These are phyloP conservation scores for Yueomyces sinensis DNA, from an alignment of 805 yeast genomes.

Conservation along the genomic window DNA sequence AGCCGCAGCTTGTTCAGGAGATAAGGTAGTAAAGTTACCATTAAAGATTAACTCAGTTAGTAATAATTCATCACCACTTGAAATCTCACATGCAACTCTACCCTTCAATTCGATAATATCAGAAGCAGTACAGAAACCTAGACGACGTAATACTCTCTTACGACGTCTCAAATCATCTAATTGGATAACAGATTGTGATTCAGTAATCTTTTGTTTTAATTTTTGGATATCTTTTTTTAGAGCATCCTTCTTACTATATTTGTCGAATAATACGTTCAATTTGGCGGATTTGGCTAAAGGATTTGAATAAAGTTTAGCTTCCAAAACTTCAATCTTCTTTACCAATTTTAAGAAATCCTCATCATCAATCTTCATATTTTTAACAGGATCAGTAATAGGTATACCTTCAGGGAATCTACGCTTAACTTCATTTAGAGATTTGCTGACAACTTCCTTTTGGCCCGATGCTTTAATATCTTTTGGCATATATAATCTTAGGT, in stretches of 20 bases:
- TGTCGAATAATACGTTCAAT: slow-evolving; percentile 46
- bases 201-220: slow-evolving; percentile 52
- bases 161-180: slow-evolving; percentile 88
- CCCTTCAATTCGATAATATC: slow-evolving; percentile 95
- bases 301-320: slow-evolving; percentile 56
- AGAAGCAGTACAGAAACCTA: slow-evolving; percentile 74
- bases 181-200: slow-evolving; percentile 86
- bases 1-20: slow-evolving; percentile 87
- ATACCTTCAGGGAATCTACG: slow-evolving; percentile 82
- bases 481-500: slow-evolving; percentile 71
- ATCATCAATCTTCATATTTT: slow-evolving; percentile 85
- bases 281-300: slow-evolving; percentile 53
- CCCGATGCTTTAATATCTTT: slow-evolving; percentile 50
- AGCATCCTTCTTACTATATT: slow-evolving; percentile 52
- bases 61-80: slow-evolving; percentile 73
- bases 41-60: slow-evolving; percentile 88
- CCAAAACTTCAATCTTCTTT: slow-evolving; percentile 72
- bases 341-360: slow-evolving; percentile 57
- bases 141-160: slow-evolving; percentile 81
- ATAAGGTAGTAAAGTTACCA: slow-evolving; percentile 83
- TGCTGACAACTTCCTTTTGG: slow-evolving; percentile 48
- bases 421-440: slow-evolving; percentile 67
- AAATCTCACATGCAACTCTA: slow-evolving; percentile 92
- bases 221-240: slow-evolving; percentile 45
- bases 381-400: slow-evolving; percentile 83